Evolutionary conservation across 2,329 filamentous ascomycete genomes (phyloP), one percentile per base, ranked within the genome.

Genomic region (Passalora sequoiae): DNA sequence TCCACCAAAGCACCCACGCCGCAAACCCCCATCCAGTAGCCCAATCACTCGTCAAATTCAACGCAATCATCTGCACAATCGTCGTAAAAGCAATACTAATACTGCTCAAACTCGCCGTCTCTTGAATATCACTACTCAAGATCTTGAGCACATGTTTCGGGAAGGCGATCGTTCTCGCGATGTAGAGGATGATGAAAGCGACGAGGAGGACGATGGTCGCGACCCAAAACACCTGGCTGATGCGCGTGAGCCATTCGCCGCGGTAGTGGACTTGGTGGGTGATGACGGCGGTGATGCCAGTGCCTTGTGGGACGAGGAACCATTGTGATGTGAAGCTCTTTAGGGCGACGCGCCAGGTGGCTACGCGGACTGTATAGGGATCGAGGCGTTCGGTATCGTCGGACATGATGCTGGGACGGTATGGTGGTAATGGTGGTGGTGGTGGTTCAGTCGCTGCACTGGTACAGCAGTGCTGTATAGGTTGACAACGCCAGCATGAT

Each of bases 271-370:
- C 22, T 39, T 48, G 44, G 31, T 51, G 48, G 3, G 48, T 38
- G 5, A 46, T 40, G 3, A 48, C 25, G 20, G 48, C 17, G 17
- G 44, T 13, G 22, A 48, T 46, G 9, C 48, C 48, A 12, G 45
- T 51, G 38, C 48, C 48, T 30, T 51, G 48, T 10, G 48, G 48
- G 25, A 51, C 30, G 24, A 51, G 45, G 31, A 51, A 48, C 40
- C 40, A 51, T 37, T 48, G 48, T 3, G 48, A 47, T n/a, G 38
- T 48, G 39, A 51, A 51, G 33, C 19, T 35, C 22, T 40, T 41
- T 6, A 51, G 20, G 4, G 48, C 48, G 4, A 46, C 13, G 24
- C 38, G 38, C 32, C 32, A 36, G 20, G 32, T 17, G 6, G 32
- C 17, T 21, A 36, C 13, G 6, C 32, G 17, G 9, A 12, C n/a